Base-by-base conservation (phyloP, 129 eudicot species). In the Kitagawia praeruptora region DNA sequence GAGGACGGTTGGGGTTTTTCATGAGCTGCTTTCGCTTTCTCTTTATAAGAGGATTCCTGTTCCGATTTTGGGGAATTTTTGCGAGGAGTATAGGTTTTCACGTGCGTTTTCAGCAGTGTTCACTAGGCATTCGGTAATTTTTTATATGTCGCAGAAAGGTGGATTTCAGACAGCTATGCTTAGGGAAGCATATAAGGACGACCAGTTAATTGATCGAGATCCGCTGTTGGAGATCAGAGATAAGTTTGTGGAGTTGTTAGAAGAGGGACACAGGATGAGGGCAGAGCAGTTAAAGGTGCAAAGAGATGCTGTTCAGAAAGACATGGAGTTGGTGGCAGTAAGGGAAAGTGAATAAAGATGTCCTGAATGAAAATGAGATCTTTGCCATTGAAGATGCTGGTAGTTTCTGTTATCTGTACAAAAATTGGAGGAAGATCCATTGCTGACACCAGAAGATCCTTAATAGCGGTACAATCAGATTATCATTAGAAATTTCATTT, bases 121-220 rank as follows among this genome's bases (percentile, higher is more conserved):
- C 79, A 92, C 97, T 0, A 88, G 98, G 91, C 96, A 92, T 85
- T 87, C 96, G 0, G 96, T 93, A 73, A 78, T 89, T 0, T 94
- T 89, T 69, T 91, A 94, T 81, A 82, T 90, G 91, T 94, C 93
- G 0, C 34, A 91, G 73, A 91, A 91, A 85, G 96, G 97, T 42
- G 96, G 96, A 79, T 88, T 91, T 66, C 80, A 89, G 85, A 91
- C 98, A 0, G 91, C 97, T 5, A 83, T 89, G 88, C 80, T 94
- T 76, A 92, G 96, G 85, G 98, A 95, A 84, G 97, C 97, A 12
- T 92, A 92, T 77, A 86, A 82, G 80, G 91, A 89, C 37, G 86
- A 81, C 56, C 88, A 78, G 77, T 81, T 95, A 81, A 76, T 95
- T 66, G 96, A 87, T 23, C 81, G 85, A 21, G 97, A 94, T 80